These are phyloP conservation scores for Suhomyces tanzawaensis DNA, from an alignment of 805 yeast species.

Conservation along the genomic window DNA sequence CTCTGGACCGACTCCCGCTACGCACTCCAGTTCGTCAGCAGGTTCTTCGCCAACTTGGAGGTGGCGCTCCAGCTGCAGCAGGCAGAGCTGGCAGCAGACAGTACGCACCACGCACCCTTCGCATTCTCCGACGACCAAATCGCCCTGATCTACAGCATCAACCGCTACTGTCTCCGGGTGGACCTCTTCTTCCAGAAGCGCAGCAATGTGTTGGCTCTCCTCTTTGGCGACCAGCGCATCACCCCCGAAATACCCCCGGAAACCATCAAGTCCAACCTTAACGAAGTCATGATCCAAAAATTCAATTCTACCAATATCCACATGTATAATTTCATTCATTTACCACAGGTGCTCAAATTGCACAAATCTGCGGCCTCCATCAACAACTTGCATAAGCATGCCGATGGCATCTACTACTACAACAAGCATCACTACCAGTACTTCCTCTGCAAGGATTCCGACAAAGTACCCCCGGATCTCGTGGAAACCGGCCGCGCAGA, in stretches of 20 bases:
- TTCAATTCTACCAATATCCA: conserved; percentile 14
- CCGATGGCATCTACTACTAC: conserved; percentile 10
- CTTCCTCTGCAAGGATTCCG: conserved; percentile 1
- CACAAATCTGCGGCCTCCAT: neutral
- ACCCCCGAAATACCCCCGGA: conserved; percentile 9
- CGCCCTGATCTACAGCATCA: conserved; percentile 1
- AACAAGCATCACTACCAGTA: conserved; percentile 16
- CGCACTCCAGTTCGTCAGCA: neutral
- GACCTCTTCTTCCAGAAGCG: conserved; percentile 21
- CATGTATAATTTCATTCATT: conserved; percentile 18
- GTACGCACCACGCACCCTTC: neutral
- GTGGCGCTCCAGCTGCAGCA: neutral
- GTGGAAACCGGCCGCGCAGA: neutral
- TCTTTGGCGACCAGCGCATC: conserved; percentile 16
- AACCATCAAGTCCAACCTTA: conserved; percentile 9
- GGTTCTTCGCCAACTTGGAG: neutral
- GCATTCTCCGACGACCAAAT: neutral
- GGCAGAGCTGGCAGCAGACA: neutral
- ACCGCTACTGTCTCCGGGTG: conserved; percentile 17
- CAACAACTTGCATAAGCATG: neutral
- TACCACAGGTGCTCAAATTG: conserved; percentile 13
- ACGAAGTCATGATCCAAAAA: conserved; percentile 22
- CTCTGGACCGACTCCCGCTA: conserved; percentile 1
- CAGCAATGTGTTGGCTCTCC: conserved; percentile 14
- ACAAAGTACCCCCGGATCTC: neutral